Percentiles rank a stretch among this genome's conserved stretches.
These are phyloP conservation scores for Cucurbita ficifolia DNA, from an alignment of 306 rosid species.

Conservation along the genomic window DNA sequence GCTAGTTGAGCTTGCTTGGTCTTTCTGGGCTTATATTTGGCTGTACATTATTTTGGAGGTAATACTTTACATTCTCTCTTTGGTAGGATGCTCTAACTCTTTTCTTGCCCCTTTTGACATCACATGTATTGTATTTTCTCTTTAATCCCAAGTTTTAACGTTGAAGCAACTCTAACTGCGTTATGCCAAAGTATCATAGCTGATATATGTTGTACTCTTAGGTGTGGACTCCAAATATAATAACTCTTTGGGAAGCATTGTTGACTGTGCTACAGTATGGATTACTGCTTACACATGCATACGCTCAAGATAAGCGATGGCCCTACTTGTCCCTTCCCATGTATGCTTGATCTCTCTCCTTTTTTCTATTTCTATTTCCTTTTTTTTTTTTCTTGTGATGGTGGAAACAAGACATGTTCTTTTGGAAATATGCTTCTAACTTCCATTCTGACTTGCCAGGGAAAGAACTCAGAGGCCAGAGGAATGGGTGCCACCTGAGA, in stretches of 20 bases:
- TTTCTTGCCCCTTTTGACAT: neutral
- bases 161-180: neutral
- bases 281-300: conserved; percentile 73
- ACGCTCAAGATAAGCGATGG: conserved; percentile 98
- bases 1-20: conserved; percentile 93
- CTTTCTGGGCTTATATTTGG: conserved; percentile 98
- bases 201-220: conserved; percentile 10
- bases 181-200: neutral
- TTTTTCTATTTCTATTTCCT: no score
- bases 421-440: conserved; percentile 15
- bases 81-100: conserved; percentile 4
- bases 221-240: conserved; percentile 91
- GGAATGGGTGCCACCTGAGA: conserved; percentile 88
- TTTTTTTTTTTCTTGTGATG: neutral
- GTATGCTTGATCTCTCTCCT: conserved; percentile 22
- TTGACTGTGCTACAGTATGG: conserved; percentile 79
- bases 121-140: neutral
- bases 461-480: conserved; percentile 72
- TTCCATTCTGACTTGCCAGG: conserved; percentile 29
- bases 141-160: neutral
- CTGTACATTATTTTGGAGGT: conserved; percentile 88
- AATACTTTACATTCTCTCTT: conserved; percentile 10
- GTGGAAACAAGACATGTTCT: neutral
- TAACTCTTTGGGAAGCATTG: conserved; percentile 87
- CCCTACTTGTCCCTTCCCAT: conserved; percentile 71